Conservation (phyloP, 108 stramenopile species). For the Conticribra guillardii region DNA sequence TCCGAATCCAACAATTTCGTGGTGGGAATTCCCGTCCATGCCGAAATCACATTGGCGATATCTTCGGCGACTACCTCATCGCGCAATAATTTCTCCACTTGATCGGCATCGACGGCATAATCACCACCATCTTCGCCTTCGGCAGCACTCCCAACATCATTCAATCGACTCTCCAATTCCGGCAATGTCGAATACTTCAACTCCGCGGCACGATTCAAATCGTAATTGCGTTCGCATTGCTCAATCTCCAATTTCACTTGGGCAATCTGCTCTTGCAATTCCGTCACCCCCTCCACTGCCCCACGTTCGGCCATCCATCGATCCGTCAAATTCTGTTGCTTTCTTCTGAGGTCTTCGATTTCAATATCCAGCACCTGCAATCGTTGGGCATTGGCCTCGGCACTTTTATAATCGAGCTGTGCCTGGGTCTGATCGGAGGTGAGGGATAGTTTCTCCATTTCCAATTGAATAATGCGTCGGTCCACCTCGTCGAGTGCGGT, state of each 20-base stretch:
- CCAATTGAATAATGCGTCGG: conserved; percentile 62
- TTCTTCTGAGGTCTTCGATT: conserved; percentile 62
- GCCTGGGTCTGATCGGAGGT: conserved; percentile 26
- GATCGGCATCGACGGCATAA: conserved; percentile 23
- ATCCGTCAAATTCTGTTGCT: conserved; percentile 74
- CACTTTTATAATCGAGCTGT: conserved; percentile 31
- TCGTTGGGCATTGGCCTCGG: conserved; percentile 55
- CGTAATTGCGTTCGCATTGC: conserved; percentile 91
- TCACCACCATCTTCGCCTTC: conserved; percentile 38
- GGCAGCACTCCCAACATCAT: too few relatives aligned
- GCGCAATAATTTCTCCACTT: conserved; percentile 61
- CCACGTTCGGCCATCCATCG: conserved; percentile 83
- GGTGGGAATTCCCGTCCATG: conserved; percentile 95
- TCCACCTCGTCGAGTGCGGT: conserved; percentile 60
- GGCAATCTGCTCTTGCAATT: conserved; percentile 91
- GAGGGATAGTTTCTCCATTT: conserved; percentile 61
- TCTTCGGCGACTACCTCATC: conserved; percentile 95
- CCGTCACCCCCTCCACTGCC: conserved; percentile 71
- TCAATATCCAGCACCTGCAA: conserved; percentile 74
- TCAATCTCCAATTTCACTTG: conserved; percentile 85
- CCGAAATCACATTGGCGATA: conserved; percentile 90
- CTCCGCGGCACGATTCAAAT: conserved; percentile 93
- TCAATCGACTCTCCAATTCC: conserved; percentile 73
- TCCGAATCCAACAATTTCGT: conserved; percentile 90
- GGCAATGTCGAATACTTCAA: conserved; percentile 92